Evolutionary conservation across 2,329 filamentous ascomycete genomes (phyloP), one percentile per base, ranked within the genome.

Genomic region (Botrytis pseudocinerea): DNA sequence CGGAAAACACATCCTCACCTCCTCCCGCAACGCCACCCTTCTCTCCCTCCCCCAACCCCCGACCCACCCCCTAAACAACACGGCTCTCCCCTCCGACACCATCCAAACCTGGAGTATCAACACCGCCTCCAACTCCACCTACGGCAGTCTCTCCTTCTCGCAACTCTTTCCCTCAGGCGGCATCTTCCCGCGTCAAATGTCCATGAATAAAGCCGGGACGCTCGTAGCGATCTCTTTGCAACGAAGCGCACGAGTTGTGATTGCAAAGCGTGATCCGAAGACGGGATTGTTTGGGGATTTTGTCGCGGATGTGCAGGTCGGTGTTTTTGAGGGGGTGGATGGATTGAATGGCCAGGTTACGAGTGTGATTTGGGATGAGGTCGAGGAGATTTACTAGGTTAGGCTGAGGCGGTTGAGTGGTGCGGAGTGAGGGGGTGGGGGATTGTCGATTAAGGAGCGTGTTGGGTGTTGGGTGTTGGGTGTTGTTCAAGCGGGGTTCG

Each of bases 1-100:
- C 78, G 83, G 85, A 74, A 87, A 85, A 51, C 92, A 89, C 83
- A 80, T 94, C 69, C 84, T 92, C 76, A 86, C 92, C 60, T 91
- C 90, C 3, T 92, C 92, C 75, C 90, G 93, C 75, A 87, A 87
- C 79, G 91, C 91, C 79, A 84, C 83, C 62, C 82, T 85, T 35
- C 87, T 90, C 79, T 78, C 78, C 22, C 83, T 87, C 72, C 82
- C 84, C 73, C 84, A 85, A 81, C 85, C 83, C 76, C 83, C 86
- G 77, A 6, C 25, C 0, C 35, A 68, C 20, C 71, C 81, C 73
- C 74, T 78, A 76, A 83, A 86, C 79, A 82, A 77, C 75, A 85
- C 84, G 14, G 74, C 77, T 20, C 83, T 89, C 72, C 79, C 85
- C 14, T 91, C 90, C 0, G 91, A 93, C 80, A 87, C 91, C 0